Conservation (phyloP, 1,284 basidiomycete species). For the Fistulinella staudtii region DNA sequence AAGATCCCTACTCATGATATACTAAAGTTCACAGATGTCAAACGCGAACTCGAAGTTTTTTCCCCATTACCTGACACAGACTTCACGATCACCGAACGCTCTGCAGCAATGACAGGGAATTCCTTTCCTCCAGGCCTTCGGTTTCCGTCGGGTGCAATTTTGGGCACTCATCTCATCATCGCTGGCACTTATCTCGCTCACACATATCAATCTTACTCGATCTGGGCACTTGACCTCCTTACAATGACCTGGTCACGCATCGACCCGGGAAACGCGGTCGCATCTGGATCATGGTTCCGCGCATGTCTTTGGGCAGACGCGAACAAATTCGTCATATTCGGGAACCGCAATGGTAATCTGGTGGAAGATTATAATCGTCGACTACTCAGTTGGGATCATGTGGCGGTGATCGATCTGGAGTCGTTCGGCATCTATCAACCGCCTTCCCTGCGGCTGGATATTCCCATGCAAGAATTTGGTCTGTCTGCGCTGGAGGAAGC, state of each 20-base stretch:
- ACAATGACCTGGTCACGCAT: slow-evolving; percentile 83
- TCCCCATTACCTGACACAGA: slow-evolving; percentile 70
- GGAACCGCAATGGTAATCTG: slow-evolving; percentile 81
- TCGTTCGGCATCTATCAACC: slow-evolving; percentile 92
- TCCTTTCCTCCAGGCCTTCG: slow-evolving; percentile 87
- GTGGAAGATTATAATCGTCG: slow-evolving; percentile 90
- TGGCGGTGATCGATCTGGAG: slow-evolving; percentile 88
- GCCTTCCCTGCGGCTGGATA: slow-evolving; percentile 63
- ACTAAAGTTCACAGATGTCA: slow-evolving; percentile 85
- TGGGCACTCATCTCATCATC: slow-evolving; percentile 85
- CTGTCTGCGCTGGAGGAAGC: slow-evolving; percentile 76
- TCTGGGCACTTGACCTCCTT: slow-evolving; percentile 82
- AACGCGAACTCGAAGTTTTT: slow-evolving; percentile 87
- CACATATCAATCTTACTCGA: slow-evolving; percentile 84
- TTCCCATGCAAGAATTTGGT: slow-evolving; percentile 73
- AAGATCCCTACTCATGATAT: slow-evolving; percentile 17
- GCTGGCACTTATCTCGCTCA: slow-evolving; percentile 89
- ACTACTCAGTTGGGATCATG: slow-evolving; percentile 86
- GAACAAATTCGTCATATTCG: slow-evolving; percentile 85
- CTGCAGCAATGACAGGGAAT: slow-evolving; percentile 68
- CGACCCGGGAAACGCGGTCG: slow-evolving; percentile 75
- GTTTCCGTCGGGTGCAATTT: slow-evolving; percentile 88
- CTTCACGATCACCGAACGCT: slow-evolving; percentile 70
- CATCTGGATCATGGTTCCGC: slow-evolving; percentile 85
- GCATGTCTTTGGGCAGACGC: slow-evolving; percentile 76